Percentiles rank a stretch among this genome's conserved stretches.
Evolutionary conservation across 306 rosid species (phyloP).

Genomic region (Ormosia emarginata): DNA sequence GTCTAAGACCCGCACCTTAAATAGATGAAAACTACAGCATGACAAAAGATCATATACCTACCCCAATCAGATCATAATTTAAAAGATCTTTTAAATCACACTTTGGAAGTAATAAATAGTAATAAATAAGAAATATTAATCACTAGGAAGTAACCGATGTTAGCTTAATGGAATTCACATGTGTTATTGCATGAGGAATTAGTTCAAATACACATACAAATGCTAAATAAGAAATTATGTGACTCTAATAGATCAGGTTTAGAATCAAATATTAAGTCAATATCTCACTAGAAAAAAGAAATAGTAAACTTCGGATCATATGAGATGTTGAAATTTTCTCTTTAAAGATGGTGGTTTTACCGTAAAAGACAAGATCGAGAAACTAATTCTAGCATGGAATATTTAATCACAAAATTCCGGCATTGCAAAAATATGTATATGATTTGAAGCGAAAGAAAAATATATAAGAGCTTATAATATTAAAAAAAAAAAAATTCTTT

Average conservation of each 20-base stretch:
- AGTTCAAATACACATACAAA: neutral
- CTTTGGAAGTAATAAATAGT: too few relatives aligned
- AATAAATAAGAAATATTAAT: too few relatives aligned
- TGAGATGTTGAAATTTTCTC: neutral
- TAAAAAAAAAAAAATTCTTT: neutral
- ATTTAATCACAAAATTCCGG: constrained; percentile 6
- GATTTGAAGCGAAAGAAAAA: neutral
- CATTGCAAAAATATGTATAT: neutral
- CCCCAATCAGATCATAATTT: too few relatives aligned
- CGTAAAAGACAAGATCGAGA: neutral
- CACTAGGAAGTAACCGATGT: too few relatives aligned
- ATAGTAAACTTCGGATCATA: neutral
- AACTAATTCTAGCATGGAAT: neutral
- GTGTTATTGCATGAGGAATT: neutral
- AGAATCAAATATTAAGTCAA: neutral
- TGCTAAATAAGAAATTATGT: neutral
- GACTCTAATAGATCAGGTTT: neutral
- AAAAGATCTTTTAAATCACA: too few relatives aligned
- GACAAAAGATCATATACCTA: too few relatives aligned
- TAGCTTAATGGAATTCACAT: neutral
- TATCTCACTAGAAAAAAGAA: neutral
- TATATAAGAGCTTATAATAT: neutral
- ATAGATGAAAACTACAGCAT: too few relatives aligned
- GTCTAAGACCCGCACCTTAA: too few relatives aligned
- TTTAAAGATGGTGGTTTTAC: neutral